A percentile compares a stretch with the other conserved stretches of the same genome.
Evolutionary conservation across 768 basidiomycete species (phyloP).

Genomic region (Termitomyces sp.): DNA sequence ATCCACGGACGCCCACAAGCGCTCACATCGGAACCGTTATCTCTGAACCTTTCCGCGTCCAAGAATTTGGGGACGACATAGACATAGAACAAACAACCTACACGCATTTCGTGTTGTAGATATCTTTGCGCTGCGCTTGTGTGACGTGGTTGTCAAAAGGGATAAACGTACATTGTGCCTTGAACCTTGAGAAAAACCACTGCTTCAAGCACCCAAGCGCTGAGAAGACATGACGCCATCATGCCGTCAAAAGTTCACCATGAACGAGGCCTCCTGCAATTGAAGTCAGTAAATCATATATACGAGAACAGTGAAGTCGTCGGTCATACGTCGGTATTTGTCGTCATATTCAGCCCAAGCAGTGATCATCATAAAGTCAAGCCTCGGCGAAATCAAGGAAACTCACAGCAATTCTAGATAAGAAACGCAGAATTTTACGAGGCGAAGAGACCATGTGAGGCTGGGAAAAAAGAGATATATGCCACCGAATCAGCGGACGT

Average conservation of each 20-base stretch:
- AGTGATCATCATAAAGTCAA: neutral
- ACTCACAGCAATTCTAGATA: neutral
- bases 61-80: neutral
- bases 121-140: neutral
- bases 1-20: neutral
- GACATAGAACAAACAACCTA: neutral
- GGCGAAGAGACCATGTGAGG: neutral
- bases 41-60: neutral
- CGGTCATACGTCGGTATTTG: neutral
- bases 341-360: neutral
- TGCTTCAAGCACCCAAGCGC: no score
- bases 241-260: no score
- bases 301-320: neutral
- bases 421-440: neutral
- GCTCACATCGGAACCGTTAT: neutral
- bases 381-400: neutral
- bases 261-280: neutral
- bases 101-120: neutral
- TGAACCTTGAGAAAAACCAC: neutral
- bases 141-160: neutral
- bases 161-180: neutral
- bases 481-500: neutral
- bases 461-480: neutral
- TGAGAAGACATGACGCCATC: neutral
- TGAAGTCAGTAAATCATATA: neutral